Conservation (phyloP, 2,329 filamentous ascomycete species). For the Sporothrix brunneoviolacea region DNA sequence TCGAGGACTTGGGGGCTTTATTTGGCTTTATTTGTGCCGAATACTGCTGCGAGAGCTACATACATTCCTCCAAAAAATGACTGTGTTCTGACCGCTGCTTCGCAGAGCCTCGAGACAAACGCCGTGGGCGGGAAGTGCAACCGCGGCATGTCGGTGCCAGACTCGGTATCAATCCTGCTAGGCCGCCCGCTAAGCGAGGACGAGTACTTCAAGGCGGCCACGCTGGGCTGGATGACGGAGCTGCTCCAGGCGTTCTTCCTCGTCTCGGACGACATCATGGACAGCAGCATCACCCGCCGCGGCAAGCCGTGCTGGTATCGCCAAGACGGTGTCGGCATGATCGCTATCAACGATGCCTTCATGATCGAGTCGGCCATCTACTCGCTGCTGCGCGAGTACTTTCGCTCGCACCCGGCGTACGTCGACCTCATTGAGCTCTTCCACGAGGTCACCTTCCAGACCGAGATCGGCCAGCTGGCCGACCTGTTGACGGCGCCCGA, state of each 20-base stretch:
- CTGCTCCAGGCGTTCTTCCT: slow-evolving; percentile 98
- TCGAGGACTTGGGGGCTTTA: not conserved
- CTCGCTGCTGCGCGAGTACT: slow-evolving; percentile 85
- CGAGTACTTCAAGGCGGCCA: slow-evolving; percentile 82
- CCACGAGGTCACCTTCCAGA: slow-evolving; percentile 90
- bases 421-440: slow-evolving; percentile 91
- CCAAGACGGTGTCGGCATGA: slow-evolving; percentile 80
- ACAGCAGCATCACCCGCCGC: slow-evolving; percentile 86
- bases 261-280: slow-evolving; percentile 98
- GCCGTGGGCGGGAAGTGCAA: slow-evolving; percentile 95
- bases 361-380: slow-evolving; percentile 91
- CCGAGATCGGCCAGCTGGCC: slow-evolving; percentile 89
- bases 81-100: not conserved
- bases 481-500: slow-evolving; percentile 95
- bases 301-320: slow-evolving; percentile 97
- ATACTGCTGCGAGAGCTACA: too few relatives aligned
- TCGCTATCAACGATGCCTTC: slow-evolving; percentile 98
- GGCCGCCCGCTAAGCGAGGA: slow-evolving; percentile 63
- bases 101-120: slow-evolving; percentile 75
- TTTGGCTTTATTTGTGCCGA: slow-evolving; percentile 13
- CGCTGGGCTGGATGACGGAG: slow-evolving; percentile 96
- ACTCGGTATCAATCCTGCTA: slow-evolving; percentile 77
- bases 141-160: slow-evolving; percentile 94
- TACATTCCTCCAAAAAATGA: too few relatives aligned
- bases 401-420: slow-evolving; percentile 80